Evolutionary conservation across 768 basidiomycete species (phyloP).

Genomic region (Xanthoconium purpureum): DNA sequence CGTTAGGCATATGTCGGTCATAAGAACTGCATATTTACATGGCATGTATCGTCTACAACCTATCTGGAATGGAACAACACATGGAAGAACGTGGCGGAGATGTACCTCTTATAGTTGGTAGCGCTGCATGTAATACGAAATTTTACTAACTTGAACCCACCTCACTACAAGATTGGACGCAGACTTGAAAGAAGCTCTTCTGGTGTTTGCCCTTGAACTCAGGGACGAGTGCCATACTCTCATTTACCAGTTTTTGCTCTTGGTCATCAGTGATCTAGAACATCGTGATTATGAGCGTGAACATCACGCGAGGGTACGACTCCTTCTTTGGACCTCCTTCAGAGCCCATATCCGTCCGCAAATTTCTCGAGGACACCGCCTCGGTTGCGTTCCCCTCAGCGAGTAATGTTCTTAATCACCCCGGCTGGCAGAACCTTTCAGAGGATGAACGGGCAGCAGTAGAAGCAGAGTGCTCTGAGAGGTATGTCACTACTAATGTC

Average conservation of each 20-base stretch:
- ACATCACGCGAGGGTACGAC: conserved; percentile 37
- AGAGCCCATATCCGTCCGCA: conserved; percentile 45
- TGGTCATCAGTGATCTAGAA: background rate
- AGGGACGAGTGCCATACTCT: background rate
- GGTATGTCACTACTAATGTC: conserved; percentile 27
- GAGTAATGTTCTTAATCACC: conserved; percentile 10
- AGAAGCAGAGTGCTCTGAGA: conserved; percentile 39
- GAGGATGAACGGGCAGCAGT: conserved; percentile 30
- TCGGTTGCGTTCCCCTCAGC: conserved; percentile 7
- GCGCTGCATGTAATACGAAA: too few relatives aligned
- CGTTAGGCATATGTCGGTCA: conserved; percentile 14
- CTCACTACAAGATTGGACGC: background rate
- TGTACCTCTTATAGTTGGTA: too few relatives aligned
- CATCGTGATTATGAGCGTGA: conserved; percentile 12
- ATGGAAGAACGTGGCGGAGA: background rate
- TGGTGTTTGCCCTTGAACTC: too few relatives aligned
- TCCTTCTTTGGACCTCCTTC: conserved; percentile 66
- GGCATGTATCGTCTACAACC: conserved; percentile 25
- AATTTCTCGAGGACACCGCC: conserved; percentile 41
- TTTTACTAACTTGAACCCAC: too few relatives aligned
- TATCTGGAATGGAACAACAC: conserved; percentile 24
- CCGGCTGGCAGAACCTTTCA: conserved; percentile 24
- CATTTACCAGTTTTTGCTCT: background rate
- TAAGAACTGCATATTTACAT: conserved; percentile 22
- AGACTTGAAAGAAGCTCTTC: background rate